A percentile compares a stretch with the other conserved stretches of the same genome.
Evolutionary conservation across 75 land plant genomes (phyloP).

Genomic region (Chamaecyparis obtusa): DNA sequence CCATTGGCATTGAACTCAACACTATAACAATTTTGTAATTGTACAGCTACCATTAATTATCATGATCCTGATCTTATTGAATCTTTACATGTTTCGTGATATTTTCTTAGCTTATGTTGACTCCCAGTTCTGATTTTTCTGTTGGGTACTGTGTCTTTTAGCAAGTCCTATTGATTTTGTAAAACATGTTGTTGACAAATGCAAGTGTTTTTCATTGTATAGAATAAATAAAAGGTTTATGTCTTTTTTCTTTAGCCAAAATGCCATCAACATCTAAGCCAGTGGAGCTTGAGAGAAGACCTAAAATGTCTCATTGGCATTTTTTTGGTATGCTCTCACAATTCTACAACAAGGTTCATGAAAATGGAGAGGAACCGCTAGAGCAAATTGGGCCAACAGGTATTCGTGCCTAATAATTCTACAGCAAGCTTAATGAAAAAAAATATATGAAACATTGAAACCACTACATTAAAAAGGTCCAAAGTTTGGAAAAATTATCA

Average conservation of each 20-base stretch:
- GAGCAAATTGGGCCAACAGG: not conserved
- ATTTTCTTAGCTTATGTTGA: not conserved
- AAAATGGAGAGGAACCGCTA: not conserved
- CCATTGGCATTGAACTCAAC: not conserved
- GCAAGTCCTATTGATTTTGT: not conserved
- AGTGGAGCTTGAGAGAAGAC: not conserved
- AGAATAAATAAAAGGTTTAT: not conserved
- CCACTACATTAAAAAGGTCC: not conserved
- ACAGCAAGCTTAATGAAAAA: not conserved
- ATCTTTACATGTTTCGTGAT: not conserved
- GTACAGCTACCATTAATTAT: too few species aligned
- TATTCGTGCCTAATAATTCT: not conserved
- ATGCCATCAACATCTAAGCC: not conserved
- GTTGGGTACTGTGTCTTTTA: not conserved
- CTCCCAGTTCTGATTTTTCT: not conserved
- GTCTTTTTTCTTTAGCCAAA: not conserved
- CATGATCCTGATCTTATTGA: not conserved
- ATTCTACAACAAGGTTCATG: not conserved
- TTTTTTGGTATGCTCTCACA: not conserved
- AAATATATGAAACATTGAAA: not conserved
- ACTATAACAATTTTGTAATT: too few species aligned
- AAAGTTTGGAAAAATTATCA: not conserved
- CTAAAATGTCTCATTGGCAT: not conserved
- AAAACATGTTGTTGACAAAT: not conserved
- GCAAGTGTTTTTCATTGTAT: not conserved